These are phyloP conservation scores for Saitozyma podzolica DNA, from an alignment of 768 basidiomycete species.

Conservation along the genomic window DNA sequence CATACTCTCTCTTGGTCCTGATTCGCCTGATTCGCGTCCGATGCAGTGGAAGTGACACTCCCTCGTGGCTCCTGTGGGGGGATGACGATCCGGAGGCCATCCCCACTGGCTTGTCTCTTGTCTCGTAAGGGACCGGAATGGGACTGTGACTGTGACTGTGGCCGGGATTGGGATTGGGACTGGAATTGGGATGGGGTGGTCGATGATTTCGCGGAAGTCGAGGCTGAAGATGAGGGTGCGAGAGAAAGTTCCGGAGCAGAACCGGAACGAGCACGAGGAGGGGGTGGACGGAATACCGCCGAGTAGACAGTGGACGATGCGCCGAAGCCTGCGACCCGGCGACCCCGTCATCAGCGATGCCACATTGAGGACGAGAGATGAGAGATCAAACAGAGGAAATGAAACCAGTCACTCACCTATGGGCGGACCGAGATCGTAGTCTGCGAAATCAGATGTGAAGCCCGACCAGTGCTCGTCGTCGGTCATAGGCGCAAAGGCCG, in stretches of 20 bases:
- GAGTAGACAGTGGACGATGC: conserved; percentile 88
- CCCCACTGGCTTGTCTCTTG: no score
- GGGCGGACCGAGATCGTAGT: conserved; percentile 74
- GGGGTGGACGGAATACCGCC: conserved; percentile 64
- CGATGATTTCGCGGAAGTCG: conserved; percentile 7
- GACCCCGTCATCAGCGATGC: no score
- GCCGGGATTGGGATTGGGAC: neutral
- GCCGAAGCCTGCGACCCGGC: conserved; percentile 64
- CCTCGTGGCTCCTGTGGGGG: neutral
- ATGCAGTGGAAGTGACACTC: no score
- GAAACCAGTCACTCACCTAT: conserved; percentile 54
- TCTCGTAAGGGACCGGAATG: no score
- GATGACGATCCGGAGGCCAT: neutral
- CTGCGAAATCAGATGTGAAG: conserved; percentile 55
- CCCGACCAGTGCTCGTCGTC: conserved; percentile 10
- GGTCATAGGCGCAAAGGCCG: neutral
- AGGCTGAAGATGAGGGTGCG: no score
- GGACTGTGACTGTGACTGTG: neutral
- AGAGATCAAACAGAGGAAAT: neutral
- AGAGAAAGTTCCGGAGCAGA: no score
- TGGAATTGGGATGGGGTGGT: neutral
- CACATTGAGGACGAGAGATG: no score
- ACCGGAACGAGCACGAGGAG: neutral
- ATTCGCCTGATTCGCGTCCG: no score
- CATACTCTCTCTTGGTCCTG: conserved; percentile 20